These are phyloP conservation scores for Triticum aestivum DNA, from an alignment of 176 grass and related monocot species.

Conservation along the genomic window IWGSC_CS_RefSeq_v2.1 NC_057813.1:457954349-457954848, in stretches of 20 bases:
- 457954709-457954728: not conserved
- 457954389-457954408: slow-evolving; percentile 27
- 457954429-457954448: slow-evolving; percentile 31
- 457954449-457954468: slow-evolving; percentile 38
- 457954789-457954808: not conserved
- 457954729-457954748: not conserved
- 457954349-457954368: slow-evolving; percentile 35
- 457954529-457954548: slow-evolving; percentile 26
- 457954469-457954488: slow-evolving; percentile 22
- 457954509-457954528: slow-evolving; percentile 36
- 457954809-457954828: not conserved
- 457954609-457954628: slow-evolving; percentile 40
- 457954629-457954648: slow-evolving; percentile 35
- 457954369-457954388: slow-evolving; percentile 38
- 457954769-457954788: not conserved
- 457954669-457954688: not conserved
- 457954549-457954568: slow-evolving; percentile 26
- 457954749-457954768: not conserved
- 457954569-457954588: slow-evolving; percentile 36
- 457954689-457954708: not conserved
- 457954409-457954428: slow-evolving; percentile 37
- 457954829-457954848: not conserved
- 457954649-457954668: slow-evolving; percentile 39
- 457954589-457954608: slow-evolving; percentile 33
- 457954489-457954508: slow-evolving; percentile 41